Percentiles rank a stretch among this genome's conserved stretches.
These are phyloP conservation scores for Selaginella moellendorffii DNA, from an alignment of 75 land plant genomes.

Conservation along the genomic window DNA sequence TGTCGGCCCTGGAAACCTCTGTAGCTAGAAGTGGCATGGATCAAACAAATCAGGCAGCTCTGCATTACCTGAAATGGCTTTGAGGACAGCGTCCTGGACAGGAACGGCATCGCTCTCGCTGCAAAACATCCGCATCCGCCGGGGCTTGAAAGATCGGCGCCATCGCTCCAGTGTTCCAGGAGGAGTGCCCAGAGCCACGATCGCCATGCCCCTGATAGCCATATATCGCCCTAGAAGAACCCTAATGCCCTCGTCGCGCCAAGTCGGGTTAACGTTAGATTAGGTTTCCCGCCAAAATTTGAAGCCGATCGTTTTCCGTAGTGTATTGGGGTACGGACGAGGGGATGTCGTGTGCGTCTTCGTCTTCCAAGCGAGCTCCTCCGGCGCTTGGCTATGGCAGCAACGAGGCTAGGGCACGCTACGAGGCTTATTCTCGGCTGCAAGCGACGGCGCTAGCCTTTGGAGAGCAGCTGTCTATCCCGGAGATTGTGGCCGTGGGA, in stretches of 20 bases:
- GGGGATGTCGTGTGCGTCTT: neutral
- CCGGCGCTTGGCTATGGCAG: conserved; percentile 1
- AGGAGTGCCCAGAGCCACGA: neutral
- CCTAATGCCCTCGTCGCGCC: no score
- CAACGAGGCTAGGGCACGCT: conserved; percentile 29
- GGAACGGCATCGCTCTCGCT: no score
- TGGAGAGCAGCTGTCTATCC: conserved; percentile 88
- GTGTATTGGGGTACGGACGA: no score
- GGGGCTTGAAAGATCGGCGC: no score
- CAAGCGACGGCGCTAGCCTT: conserved; percentile 90
- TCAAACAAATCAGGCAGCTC: no score
- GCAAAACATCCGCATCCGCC: no score
- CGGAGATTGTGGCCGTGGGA: conserved; percentile 87
- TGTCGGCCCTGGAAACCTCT: conserved; percentile 86
- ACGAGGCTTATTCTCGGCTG: conserved; percentile 92
- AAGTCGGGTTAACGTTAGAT: neutral
- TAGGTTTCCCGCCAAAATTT: neutral
- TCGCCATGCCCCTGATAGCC: no score
- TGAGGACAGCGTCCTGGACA: conserved; percentile 81
- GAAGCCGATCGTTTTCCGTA: no score
- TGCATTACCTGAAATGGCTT: conserved; percentile 91
- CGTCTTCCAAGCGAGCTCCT: neutral
- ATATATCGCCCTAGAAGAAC: no score
- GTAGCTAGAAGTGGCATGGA: conserved; percentile 2
- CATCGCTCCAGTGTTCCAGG: no score